phyloP scores from a whole-genome alignment of 1,284 basidiomycete species.

The Melampsora occidentalis region DNA sequence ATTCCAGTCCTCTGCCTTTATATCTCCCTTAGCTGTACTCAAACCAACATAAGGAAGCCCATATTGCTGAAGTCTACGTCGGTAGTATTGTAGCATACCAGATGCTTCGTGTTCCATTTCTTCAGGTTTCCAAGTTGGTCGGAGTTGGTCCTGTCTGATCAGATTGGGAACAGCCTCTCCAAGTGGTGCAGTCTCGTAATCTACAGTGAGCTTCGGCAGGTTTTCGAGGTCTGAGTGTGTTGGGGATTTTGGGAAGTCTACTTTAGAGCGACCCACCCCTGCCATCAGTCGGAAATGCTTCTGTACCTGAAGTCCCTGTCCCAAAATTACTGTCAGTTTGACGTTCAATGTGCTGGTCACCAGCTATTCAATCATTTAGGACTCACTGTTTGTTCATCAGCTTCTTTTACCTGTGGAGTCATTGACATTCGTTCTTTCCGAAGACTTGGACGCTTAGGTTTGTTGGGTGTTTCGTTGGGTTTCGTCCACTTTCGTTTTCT shows the following conservation, averaged over 20 bases:
- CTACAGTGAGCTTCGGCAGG: background rate
- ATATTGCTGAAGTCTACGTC: conserved; percentile 5
- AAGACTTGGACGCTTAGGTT: background rate
- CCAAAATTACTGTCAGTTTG: background rate
- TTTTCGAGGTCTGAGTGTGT: conserved; percentile 9
- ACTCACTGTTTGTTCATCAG: conserved; percentile 8
- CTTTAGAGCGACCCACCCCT: conserved; percentile 3
- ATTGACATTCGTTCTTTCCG: background rate
- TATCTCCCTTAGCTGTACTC: background rate
- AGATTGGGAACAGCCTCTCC: background rate
- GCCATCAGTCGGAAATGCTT: background rate
- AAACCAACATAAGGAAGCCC: conserved; percentile 19
- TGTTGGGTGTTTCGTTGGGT: background rate
- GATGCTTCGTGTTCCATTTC: background rate
- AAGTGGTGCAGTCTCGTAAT: background rate
- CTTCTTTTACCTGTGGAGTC: background rate
- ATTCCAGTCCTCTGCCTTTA: conserved; percentile 21
- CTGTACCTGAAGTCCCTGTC: background rate
- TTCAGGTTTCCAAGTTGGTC: background rate
- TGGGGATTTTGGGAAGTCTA: conserved; percentile 17
- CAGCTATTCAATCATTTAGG: background rate
- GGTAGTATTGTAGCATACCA: background rate
- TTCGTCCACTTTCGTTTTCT: no score
- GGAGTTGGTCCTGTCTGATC: background rate
- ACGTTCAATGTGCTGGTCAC: no score